A percentile compares a stretch with the other conserved stretches of the same genome.
Evolutionary conservation across 345 rosid genomes (phyloP).

Genomic region (Populus simonii): DNA sequence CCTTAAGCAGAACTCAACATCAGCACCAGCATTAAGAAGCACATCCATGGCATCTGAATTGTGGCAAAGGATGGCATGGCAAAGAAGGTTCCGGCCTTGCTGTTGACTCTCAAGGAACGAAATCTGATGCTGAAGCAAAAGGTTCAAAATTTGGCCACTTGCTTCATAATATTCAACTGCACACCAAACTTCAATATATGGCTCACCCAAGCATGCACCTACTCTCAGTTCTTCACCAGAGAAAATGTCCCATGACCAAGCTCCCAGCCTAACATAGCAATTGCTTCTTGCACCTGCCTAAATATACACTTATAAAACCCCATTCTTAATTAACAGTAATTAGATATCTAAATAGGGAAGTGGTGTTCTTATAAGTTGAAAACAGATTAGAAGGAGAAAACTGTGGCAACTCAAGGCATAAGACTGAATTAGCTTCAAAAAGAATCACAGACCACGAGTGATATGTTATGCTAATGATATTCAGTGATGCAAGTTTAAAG

Average conservation of each 20-base stretch:
- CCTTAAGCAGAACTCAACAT: constrained; percentile 24
- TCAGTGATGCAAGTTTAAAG: neutral
- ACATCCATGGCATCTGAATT: constrained; percentile 29
- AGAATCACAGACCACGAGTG: neutral
- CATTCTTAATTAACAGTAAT: neutral
- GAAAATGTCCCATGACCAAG: constrained; percentile 41
- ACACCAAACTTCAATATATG: constrained; percentile 35
- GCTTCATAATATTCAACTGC: constrained; percentile 41
- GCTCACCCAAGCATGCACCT: constrained; percentile 40
- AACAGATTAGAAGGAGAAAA: no score
- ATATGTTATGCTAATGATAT: neutral
- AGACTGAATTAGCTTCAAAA: neutral
- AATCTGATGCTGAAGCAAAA: constrained; percentile 23
- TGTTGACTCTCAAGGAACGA: constrained; percentile 22
- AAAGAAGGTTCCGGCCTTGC: constrained; percentile 36
- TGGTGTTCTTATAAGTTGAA: neutral
- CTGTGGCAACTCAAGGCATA: neutral
- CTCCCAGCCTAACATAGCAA: constrained; percentile 28
- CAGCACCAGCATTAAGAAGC: constrained; percentile 29
- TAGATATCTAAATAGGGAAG: neutral
- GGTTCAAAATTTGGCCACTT: constrained; percentile 31
- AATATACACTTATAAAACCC: neutral
- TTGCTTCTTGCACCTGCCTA: constrained; percentile 36
- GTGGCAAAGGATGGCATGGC: constrained; percentile 40
- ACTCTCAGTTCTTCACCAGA: constrained; percentile 39